Base-by-base conservation (phyloP, 2,329 filamentous ascomycete genomes). In the Fonsecaea nubica region DNA sequence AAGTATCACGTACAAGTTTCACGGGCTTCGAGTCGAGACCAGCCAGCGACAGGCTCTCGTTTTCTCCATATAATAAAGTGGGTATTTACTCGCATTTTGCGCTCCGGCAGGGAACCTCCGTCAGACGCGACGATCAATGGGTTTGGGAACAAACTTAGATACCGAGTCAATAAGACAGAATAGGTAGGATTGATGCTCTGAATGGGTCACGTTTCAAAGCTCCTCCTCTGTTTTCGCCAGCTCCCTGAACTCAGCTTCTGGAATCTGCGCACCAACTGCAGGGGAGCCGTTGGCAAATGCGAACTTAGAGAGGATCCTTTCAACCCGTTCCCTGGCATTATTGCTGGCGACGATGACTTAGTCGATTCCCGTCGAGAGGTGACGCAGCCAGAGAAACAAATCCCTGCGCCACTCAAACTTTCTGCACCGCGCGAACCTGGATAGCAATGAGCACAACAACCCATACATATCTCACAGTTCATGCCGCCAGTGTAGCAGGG, bases 1-100 rank as follows among this genome's bases (percentile, higher is more conserved):
- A 35, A 21, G 53, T 33, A 55, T 36, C 53, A 55, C 45, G 45
- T 50, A 50, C 45, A 50, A 25, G 45, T 50, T 25, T 50, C 18
- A 50, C 45, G 45, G 45, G 45, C 45, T 50, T 50, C 25, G 2
- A 25, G 9, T 36, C 38, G 6, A 40, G 21, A 42, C 7, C 32
- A 30, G 55, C 7, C 32, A 30, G 55, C 55, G 35, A 42, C 36
- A 35, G 35, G 18, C 55, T 30, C 1, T 5, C 36, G 8, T 40
- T 10, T 30, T 35, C 25, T 15, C 13, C 53, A 35, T 32, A 21
- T 21, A 9, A 25, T 25, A 25, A 50, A 50, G 45, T 50, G 45
- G 45, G 10, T 50, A 50, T 50, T 9, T 7, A 10, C 36, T 25
- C 25, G 25, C 25, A 25, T 25, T 50, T 25, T 50, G 15, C 45